These are phyloP conservation scores for Onygenales sp. DNA, from an alignment of 2,329 filamentous ascomycete genomes.

Conservation along the genomic window DNA sequence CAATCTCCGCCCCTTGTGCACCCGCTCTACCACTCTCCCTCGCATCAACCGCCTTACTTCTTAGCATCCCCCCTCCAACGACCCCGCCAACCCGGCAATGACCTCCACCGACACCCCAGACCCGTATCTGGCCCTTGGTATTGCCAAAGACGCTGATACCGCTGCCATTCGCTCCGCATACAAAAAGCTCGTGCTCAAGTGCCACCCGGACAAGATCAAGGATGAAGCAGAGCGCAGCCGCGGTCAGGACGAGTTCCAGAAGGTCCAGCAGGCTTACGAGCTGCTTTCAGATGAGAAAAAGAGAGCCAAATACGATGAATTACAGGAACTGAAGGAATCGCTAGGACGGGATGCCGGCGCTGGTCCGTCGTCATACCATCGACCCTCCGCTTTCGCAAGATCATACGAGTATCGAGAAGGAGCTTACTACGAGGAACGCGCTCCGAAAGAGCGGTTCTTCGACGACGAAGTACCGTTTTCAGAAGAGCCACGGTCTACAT, in stretches of 20 bases:
- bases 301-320: constrained; percentile 66
- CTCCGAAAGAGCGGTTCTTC: constrained; percentile 26
- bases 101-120: constrained; percentile 36
- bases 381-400: constrained; percentile 14
- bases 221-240: constrained; percentile 64
- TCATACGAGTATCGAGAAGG: constrained; percentile 33
- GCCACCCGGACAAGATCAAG: constrained; percentile 85
- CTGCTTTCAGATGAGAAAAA: constrained; percentile 69
- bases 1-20: too few species aligned
- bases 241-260: constrained; percentile 83
- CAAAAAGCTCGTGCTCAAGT: constrained; percentile 77
- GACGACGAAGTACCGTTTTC: constrained; percentile 29
- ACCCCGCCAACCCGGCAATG: background rate
- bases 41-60: background rate
- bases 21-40: too few species aligned
- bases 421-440: constrained; percentile 35
- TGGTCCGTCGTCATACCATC: constrained; percentile 14
- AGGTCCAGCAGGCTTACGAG: constrained; percentile 88
- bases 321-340: constrained; percentile 52
- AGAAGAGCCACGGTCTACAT: constrained; percentile 27
- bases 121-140: constrained; percentile 69
- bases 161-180: constrained; percentile 68
- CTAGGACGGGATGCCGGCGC: constrained; percentile 35
- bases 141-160: constrained; percentile 61
- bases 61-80: constrained; percentile 22